Evolutionary conservation across 1,139 yeast genomes (phyloP).

Genomic region (Candida frijolesensis): DNA sequence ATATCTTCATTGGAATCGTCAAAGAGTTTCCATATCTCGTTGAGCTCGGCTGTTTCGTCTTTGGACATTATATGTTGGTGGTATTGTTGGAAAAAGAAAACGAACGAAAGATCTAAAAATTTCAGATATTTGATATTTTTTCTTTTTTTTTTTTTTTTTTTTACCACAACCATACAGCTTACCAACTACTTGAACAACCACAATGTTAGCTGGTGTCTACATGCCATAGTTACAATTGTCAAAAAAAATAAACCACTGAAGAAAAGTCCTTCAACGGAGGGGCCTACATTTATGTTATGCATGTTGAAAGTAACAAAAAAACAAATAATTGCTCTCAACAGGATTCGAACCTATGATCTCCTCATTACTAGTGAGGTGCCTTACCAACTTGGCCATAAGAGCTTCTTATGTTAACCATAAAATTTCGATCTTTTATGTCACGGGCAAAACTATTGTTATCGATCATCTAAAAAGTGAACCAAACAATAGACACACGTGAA

Average conservation of each 20-base stretch:
- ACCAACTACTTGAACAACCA: too few relatives aligned
- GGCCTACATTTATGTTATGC: not conserved
- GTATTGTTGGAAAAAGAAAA: not conserved
- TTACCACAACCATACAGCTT: too few relatives aligned
- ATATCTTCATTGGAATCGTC: conserved; percentile 38
- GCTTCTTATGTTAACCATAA: not conserved
- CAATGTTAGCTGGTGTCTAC: too few relatives aligned
- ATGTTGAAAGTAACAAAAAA: too few relatives aligned
- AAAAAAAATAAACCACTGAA: conserved; percentile 1
- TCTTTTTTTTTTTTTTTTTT: too few relatives aligned
- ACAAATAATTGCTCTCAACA: conserved; percentile 62
- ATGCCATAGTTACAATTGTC: not conserved
- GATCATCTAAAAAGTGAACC: too few relatives aligned
- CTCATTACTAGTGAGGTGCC: conserved; percentile 92
- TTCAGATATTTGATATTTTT: not conserved
- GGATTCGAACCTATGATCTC: conserved; percentile 89
- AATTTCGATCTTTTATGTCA: not conserved
- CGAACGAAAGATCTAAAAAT: too few relatives aligned
- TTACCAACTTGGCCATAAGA: conserved; percentile 59
- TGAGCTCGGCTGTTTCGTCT: conserved; percentile 28
- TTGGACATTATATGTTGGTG: not conserved
- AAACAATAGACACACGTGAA: too few relatives aligned
- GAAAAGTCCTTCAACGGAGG: too few relatives aligned
- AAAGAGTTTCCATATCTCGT: conserved; percentile 37
- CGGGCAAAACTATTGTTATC: too few relatives aligned